A percentile compares a stretch with the other conserved stretches of the same genome.
These are phyloP conservation scores for Beta vulgaris DNA, from an alignment of 148 eudicot species.

Conservation along the genomic window DNA sequence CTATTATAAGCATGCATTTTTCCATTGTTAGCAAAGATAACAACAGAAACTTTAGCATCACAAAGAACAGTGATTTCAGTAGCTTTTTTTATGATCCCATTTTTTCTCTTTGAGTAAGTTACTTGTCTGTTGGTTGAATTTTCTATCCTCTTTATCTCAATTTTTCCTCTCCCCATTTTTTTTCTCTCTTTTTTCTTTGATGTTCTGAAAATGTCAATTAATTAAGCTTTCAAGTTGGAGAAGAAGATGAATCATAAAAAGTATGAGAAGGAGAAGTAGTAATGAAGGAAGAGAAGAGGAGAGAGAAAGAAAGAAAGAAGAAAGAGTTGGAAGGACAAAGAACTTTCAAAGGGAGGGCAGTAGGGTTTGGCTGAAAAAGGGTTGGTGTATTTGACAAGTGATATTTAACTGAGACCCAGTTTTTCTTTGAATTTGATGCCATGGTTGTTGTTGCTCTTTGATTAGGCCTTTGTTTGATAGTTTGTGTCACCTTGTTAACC, in stretches of 20 bases:
- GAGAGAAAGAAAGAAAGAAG: neutral
- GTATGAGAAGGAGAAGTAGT: neutral
- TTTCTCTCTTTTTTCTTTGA: neutral
- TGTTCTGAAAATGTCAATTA: no score
- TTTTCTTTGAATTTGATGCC: neutral
- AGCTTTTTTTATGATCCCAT: conserved; percentile 80
- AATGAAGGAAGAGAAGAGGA: neutral
- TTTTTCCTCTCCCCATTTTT: conserved; percentile 84
- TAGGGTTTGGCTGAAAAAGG: conserved; percentile 40
- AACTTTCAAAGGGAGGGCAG: conserved; percentile 42
- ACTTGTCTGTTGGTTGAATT: conserved; percentile 82
- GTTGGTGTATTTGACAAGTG: conserved; percentile 22
- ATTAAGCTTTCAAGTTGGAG: no score
- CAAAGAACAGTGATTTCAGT: conserved; percentile 76
- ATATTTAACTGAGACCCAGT: conserved; percentile 12
- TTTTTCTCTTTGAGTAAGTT: conserved; percentile 76
- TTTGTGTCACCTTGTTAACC: conserved; percentile 42
- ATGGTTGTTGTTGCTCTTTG: neutral
- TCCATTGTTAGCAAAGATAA: conserved; percentile 56
- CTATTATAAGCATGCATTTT: conserved; percentile 69
- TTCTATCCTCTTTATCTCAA: conserved; percentile 88
- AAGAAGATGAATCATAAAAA: neutral
- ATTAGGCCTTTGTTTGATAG: conserved; percentile 27
- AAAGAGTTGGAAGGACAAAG: conserved; percentile 34
- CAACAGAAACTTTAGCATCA: conserved; percentile 77